These are phyloP conservation scores for Lachnellula willkommii DNA, from an alignment of 2,329 filamentous ascomycete species.

Conservation along the genomic window DNA sequence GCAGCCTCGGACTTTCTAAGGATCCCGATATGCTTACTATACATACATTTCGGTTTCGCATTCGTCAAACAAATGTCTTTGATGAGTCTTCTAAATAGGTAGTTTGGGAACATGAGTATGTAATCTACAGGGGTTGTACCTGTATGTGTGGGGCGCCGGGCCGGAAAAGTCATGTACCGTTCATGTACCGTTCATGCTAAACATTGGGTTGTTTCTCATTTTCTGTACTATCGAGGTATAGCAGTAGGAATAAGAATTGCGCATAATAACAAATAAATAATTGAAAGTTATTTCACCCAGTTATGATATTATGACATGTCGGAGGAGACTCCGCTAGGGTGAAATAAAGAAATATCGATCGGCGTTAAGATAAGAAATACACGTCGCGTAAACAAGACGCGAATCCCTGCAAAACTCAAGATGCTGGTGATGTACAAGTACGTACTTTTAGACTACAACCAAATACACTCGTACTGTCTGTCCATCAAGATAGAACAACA, in stretches of 20 bases:
- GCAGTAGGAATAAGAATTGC: too few species aligned
- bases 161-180: background rate
- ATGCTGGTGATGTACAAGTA: background rate
- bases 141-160: background rate
- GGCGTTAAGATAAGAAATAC: background rate
- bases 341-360: too few species aligned
- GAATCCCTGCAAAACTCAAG: background rate
- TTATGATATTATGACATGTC: too few species aligned
- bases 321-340: too few species aligned
- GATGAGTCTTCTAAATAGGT: too few species aligned
- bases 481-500: background rate
- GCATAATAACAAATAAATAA: background rate
- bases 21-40: background rate
- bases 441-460: background rate
- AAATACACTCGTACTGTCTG: background rate
- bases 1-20: background rate
- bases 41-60: background rate
- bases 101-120: conserved; percentile 6
- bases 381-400: background rate
- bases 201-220: background rate
- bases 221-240: background rate
- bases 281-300: too few species aligned
- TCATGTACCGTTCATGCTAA: too few species aligned
- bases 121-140: conserved; percentile 23
- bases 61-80: too few species aligned